These are phyloP conservation scores for Zygoascus tannicola DNA, from an alignment of 805 yeast genomes.

Conservation along the genomic window DNA sequence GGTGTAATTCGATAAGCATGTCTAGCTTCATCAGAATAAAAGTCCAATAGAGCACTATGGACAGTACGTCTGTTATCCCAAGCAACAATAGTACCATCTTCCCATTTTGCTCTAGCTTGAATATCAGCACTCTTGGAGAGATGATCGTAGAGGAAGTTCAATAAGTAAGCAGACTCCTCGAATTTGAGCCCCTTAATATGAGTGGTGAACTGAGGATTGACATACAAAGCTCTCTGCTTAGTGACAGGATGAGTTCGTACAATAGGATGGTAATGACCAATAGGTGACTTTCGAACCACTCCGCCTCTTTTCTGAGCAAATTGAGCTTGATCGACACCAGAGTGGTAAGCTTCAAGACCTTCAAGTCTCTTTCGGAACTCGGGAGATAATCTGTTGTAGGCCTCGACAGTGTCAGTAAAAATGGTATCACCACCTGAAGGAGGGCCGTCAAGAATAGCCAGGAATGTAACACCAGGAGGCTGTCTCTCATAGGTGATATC, in stretches of 20 bases:
- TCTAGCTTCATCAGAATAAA: conserved; percentile 40
- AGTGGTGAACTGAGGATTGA: conserved; percentile 50
- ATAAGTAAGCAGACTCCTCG: conserved; percentile 46
- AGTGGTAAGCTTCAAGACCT: conserved; percentile 57
- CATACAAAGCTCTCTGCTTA: conserved; percentile 45
- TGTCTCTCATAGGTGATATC: conserved; percentile 68
- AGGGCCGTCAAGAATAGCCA: conserved; percentile 51
- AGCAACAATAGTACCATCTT: conserved; percentile 56
- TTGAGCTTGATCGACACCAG: conserved; percentile 44
- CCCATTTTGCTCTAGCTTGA: conserved; percentile 65
- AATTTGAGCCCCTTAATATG: conserved; percentile 56
- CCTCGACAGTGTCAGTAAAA: conserved; percentile 62
- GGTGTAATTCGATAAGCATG: conserved; percentile 72
- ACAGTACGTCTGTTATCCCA: conserved; percentile 71
- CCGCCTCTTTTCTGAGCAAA: conserved; percentile 30
- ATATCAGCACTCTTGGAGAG: conserved; percentile 47
- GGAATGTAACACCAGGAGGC: conserved; percentile 63
- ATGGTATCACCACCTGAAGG: conserved; percentile 72
- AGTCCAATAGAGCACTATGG: conserved; percentile 64
- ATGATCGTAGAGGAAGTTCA: conserved; percentile 43
- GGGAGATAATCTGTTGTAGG: conserved; percentile 63
- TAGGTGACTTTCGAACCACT: conserved; percentile 36
- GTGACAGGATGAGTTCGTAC: conserved; percentile 56
- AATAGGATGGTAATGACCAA: conserved; percentile 47
- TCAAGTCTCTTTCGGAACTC: conserved; percentile 47